Conservation (phyloP, 441 rosid species). For the Bruguiera hainesii region DNA sequence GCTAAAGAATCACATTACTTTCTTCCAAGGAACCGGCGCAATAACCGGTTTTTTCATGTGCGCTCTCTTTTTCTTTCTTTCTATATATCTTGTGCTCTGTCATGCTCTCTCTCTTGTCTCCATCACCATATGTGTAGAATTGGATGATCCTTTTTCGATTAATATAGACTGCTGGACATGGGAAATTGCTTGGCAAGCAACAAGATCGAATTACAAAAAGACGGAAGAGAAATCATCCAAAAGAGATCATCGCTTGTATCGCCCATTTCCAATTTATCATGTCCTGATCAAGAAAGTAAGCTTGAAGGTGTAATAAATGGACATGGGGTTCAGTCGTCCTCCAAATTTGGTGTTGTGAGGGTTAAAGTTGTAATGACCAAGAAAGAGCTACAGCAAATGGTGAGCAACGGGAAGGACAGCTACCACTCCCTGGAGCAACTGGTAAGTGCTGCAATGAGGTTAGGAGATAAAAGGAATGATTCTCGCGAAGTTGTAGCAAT, state of each 20-base stretch:
- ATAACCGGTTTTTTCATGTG: constrained; percentile 49
- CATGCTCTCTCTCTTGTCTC: not conserved
- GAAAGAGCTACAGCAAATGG: constrained; percentile 50
- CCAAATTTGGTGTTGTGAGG: constrained; percentile 37
- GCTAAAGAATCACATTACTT: not conserved
- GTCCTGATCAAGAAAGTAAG: not conserved
- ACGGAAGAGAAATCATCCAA: not conserved
- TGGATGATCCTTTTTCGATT: not conserved
- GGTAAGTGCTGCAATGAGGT: constrained; percentile 31
- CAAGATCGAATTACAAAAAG: constrained; percentile 1
- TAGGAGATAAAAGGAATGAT: constrained; percentile 24
- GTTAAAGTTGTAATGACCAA: constrained; percentile 55
- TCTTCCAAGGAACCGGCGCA: constrained; percentile 42
- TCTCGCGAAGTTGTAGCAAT: constrained; percentile 1
- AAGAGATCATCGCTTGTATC: constrained; percentile 8
- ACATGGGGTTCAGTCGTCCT: not conserved
- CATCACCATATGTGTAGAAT: not conserved
- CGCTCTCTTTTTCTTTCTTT: constrained; percentile 8
- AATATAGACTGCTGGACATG: constrained; percentile 21
- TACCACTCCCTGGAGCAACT: constrained; percentile 34
- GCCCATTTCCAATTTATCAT: not conserved
- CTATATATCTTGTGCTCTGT: constrained; percentile 4
- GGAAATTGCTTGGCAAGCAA: constrained; percentile 38
- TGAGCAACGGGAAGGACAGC: constrained; percentile 28
- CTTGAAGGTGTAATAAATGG: not conserved